phyloP scores from a whole-genome alignment of 169 alveolate species.

The Eimeria maxima region DNA sequence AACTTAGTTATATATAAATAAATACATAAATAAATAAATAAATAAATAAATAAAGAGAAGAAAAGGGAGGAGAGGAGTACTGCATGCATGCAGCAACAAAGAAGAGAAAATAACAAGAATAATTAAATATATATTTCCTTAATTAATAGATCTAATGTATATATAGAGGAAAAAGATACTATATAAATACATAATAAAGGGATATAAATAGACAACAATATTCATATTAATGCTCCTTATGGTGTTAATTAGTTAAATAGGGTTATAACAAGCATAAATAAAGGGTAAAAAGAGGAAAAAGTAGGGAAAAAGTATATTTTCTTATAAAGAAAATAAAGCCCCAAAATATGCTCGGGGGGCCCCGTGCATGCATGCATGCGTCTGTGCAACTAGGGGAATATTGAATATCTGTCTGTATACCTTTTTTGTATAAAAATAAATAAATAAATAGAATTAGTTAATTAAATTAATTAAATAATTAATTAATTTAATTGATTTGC shows the following conservation, averaged over 20 bases:
- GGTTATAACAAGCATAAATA: background rate
- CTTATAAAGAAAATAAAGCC: background rate
- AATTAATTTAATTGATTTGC: background rate
- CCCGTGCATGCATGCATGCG: conserved; percentile 18
- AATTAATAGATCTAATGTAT: background rate
- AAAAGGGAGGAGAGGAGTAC: too few species aligned
- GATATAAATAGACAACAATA: too few species aligned
- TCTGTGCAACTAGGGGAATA: background rate
- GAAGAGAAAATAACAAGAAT: background rate
- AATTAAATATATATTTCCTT: background rate
- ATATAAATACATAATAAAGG: too few species aligned
- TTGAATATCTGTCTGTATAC: too few species aligned
- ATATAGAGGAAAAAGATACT: background rate
- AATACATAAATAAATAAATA: background rate
- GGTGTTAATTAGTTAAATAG: too few species aligned
- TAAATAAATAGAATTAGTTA: background rate
- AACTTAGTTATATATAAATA: background rate
- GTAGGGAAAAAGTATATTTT: too few species aligned
- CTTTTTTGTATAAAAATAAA: background rate
- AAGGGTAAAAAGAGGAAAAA: background rate
- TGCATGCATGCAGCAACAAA: background rate
- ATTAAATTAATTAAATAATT: background rate
- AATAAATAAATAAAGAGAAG: background rate
- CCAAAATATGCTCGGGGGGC: background rate
- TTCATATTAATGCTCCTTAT: too few species aligned